Conservation (phyloP, 2,329 filamentous ascomycete species). For the Fusarium bactridioides region DNA sequence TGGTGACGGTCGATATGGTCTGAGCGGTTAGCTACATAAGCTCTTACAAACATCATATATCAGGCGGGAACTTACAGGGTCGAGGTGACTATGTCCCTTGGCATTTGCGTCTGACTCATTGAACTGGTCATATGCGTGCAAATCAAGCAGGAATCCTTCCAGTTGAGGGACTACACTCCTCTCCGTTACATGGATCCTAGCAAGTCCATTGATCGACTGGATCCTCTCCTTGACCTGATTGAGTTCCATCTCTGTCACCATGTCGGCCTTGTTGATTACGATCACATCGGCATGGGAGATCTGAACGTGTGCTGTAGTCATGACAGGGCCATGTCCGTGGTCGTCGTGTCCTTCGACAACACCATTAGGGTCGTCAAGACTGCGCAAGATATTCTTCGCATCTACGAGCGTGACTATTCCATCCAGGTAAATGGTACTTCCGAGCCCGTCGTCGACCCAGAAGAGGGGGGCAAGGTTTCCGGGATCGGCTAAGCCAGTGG, state of each 20-base stretch:
- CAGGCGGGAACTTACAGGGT: constrained; percentile 68
- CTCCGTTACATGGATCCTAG: constrained; percentile 82
- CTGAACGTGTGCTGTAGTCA: constrained; percentile 94
- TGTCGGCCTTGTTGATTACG: constrained; percentile 91
- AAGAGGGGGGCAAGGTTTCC: constrained; percentile 96
- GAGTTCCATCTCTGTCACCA: constrained; percentile 77
- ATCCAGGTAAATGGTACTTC: constrained; percentile 94
- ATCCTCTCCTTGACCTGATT: constrained; percentile 75
- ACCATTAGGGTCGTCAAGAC: constrained; percentile 75
- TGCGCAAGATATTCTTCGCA: constrained; percentile 87
- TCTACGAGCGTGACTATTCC: constrained; percentile 97
- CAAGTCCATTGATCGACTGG: constrained; percentile 86
- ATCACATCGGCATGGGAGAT: constrained; percentile 97
- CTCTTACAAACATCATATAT: neutral
- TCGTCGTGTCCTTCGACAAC: constrained; percentile 61
- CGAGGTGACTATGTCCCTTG: constrained; percentile 89
- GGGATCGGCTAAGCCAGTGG: constrained; percentile 92
- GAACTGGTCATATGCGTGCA: constrained; percentile 92
- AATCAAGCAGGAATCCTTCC: constrained; percentile 85
- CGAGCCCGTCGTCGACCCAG: constrained; percentile 96
- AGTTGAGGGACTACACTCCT: constrained; percentile 82
- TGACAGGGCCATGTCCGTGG: constrained; percentile 68
- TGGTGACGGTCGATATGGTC: constrained; percentile 84
- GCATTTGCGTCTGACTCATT: constrained; percentile 72
- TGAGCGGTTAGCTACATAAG: constrained; percentile 46